Evolutionary conservation across 495 filamentous ascomycete species (phyloP), one percentile per base, ranked within the genome.

Genomic region (Corynascus novoguineensis): DNA sequence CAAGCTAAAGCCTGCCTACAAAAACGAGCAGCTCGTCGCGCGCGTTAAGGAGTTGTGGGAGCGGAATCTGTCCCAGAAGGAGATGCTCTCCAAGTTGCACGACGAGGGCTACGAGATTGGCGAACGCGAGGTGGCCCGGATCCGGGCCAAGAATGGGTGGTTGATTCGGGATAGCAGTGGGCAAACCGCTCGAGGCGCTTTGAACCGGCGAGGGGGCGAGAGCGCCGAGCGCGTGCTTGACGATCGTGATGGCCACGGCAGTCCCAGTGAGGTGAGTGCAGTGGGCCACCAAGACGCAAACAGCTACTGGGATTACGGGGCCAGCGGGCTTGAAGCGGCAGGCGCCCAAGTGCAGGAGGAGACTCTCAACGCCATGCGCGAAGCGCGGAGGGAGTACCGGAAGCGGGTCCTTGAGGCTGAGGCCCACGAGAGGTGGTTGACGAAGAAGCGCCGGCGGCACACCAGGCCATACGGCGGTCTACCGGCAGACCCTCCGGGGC

Each of bases 21-120:
- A 85, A 63, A 86, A 88, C 64, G 68, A 74, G 24, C 72, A 71
- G 12, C 78, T 93, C 10, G 81, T 88, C 19, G 79, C 75, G 3
- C 79, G 88, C 1, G 79, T 89, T 41, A 82, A 82, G 57, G 78
- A 90, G 74, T 80, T 93, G 58, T 93, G 88, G 88, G 84, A 87
- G 64, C 72, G 73, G 32, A 92, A 92, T 59, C 75, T 79, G 4
- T 77, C 69, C 35, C 86, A 88, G 61, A 79, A 79, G 55, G 81
- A 89, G 48, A 93, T 93, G 84, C 77, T 89, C 28, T 68, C 70
- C n/a, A 81, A 80, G 12, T 75, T 93, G 44, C 75, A 79, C 14
- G 71, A 70, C 11, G 86, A 89, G 64, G 89, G 89, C 5, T 90
- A 83, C 64, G 73, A 84, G 28, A 81, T 92, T 55, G 86, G 83